These are phyloP conservation scores for Nemania bipapillata DNA, from an alignment of 2,329 filamentous ascomycete genomes.

Conservation along the genomic window DNA sequence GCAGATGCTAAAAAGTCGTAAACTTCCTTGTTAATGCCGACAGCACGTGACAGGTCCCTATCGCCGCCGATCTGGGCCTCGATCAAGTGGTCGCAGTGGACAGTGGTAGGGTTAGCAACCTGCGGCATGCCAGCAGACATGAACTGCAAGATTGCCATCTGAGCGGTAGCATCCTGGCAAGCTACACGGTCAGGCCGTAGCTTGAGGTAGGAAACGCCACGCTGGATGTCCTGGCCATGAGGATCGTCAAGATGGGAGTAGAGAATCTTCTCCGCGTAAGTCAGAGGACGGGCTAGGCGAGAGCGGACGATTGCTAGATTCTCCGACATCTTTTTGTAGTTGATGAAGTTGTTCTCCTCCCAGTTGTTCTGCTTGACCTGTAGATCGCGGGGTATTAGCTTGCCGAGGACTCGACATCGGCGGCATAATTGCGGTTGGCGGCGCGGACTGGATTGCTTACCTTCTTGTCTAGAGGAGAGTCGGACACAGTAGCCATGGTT, in stretches of 20 bases:
- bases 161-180: conserved; percentile 98
- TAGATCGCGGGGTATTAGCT: conserved; percentile 47
- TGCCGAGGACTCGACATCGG: background rate
- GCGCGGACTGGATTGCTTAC: conserved; percentile 60
- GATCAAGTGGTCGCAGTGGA: conserved; percentile 99
- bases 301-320: conserved; percentile 90
- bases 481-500: conserved; percentile 83
- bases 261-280: conserved; percentile 97
- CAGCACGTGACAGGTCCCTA: conserved; percentile 91
- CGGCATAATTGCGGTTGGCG: conserved; percentile 11
- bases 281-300: conserved; percentile 91
- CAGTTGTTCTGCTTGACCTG: conserved; percentile 93
- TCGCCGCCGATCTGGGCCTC: conserved; percentile 92
- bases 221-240: conserved; percentile 94
- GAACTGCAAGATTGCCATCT: conserved; percentile 99
- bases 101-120: conserved; percentile 92
- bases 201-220: conserved; percentile 94
- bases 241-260: conserved; percentile 99
- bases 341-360: conserved; percentile 97
- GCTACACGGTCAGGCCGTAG: conserved; percentile 96
- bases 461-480: conserved; percentile 90
- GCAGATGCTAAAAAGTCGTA: conserved; percentile 95
- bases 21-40: conserved; percentile 97
- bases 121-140: conserved; percentile 98
- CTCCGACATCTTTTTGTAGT: conserved; percentile 99